phyloP scores from a whole-genome alignment of 495 filamentous ascomycete species.

The Aspergillus ellipticus region DNA sequence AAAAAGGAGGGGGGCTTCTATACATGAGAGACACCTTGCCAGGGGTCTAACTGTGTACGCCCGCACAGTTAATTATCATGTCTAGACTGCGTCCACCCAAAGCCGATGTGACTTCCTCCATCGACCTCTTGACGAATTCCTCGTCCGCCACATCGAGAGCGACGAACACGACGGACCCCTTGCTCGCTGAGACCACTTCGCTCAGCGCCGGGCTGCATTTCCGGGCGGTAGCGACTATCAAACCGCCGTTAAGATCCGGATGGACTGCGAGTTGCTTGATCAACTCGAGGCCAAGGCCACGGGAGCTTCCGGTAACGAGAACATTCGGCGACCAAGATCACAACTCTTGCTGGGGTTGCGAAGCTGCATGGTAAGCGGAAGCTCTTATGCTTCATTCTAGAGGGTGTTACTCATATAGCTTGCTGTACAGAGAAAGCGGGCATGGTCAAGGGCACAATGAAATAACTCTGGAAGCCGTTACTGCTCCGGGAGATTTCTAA shows the following conservation, averaged over 20 bases:
- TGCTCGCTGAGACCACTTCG: constrained; percentile 8
- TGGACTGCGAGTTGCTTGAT: constrained; percentile 21
- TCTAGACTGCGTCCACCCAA: constrained; percentile 37
- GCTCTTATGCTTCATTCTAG: too few species aligned
- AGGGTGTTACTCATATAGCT: too few species aligned
- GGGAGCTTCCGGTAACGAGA: background rate
- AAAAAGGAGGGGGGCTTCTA: background rate
- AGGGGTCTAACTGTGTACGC: constrained; percentile 17
- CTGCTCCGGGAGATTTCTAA: too few species aligned
- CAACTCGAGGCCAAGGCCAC: constrained; percentile 21
- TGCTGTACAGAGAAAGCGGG: too few species aligned
- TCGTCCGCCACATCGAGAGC: constrained; percentile 37
- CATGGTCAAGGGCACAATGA: too few species aligned
- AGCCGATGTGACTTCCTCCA: constrained; percentile 22
- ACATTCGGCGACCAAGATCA: too few species aligned
- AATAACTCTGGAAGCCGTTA: too few species aligned
- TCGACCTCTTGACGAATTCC: constrained; percentile 34
- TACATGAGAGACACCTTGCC: constrained; percentile 23
- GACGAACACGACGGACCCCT: constrained; percentile 35
- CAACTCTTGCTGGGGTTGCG: too few species aligned
- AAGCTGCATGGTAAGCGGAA: too few species aligned
- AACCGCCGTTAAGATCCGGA: constrained; percentile 8
- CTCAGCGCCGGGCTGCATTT: constrained; percentile 24
- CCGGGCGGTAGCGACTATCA: constrained; percentile 33
- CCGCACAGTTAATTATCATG: constrained; percentile 47